A percentile compares a stretch with the other conserved stretches of the same genome.
phyloP scores from a whole-genome alignment of 129 eudicot species.

The Ambrosia trifida region DNA sequence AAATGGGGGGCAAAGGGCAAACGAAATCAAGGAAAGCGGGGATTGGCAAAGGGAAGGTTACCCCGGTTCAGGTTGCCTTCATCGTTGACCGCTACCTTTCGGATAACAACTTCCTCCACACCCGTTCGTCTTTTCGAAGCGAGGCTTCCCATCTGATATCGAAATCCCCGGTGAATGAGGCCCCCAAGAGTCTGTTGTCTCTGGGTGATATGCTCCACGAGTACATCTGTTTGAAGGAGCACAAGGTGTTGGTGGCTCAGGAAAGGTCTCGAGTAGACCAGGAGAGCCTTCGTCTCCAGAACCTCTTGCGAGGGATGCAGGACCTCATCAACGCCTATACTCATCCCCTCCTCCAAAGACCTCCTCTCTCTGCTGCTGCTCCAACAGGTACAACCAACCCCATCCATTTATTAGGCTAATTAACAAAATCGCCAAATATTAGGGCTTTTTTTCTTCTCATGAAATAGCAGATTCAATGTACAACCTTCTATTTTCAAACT shows the following conservation, averaged over 20 bases:
- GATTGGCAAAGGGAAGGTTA: conserved; percentile 67
- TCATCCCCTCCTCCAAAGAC: neutral
- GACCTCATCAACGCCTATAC: conserved; percentile 67
- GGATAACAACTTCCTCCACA: conserved; percentile 50
- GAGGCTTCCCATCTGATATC: conserved; percentile 71
- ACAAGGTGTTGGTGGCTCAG: conserved; percentile 59
- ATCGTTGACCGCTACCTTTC: conserved; percentile 81
- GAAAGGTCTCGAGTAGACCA: conserved; percentile 68
- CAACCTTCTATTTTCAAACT: no score
- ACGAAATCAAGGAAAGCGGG: conserved; percentile 42
- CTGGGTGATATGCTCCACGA: conserved; percentile 79
- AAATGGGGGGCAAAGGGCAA: conserved; percentile 18
- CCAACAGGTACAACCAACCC: no score
- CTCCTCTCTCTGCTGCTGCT: no score
- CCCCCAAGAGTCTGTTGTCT: conserved; percentile 71
- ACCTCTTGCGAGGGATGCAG: conserved; percentile 68
- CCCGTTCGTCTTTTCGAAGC: conserved; percentile 59
- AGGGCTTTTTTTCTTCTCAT: no score
- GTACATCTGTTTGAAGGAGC: conserved; percentile 76
- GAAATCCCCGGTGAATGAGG: conserved; percentile 60
- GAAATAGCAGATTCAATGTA: no score
- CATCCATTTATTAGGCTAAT: no score
- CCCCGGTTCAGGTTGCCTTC: conserved; percentile 82
- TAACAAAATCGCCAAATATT: no score
- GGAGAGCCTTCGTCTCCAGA: conserved; percentile 63